Percentiles rank a stretch among this genome's conserved stretches.
These are phyloP conservation scores for Tothia fuscella DNA, from an alignment of 2,329 filamentous ascomycete species.

Conservation along the genomic window DNA sequence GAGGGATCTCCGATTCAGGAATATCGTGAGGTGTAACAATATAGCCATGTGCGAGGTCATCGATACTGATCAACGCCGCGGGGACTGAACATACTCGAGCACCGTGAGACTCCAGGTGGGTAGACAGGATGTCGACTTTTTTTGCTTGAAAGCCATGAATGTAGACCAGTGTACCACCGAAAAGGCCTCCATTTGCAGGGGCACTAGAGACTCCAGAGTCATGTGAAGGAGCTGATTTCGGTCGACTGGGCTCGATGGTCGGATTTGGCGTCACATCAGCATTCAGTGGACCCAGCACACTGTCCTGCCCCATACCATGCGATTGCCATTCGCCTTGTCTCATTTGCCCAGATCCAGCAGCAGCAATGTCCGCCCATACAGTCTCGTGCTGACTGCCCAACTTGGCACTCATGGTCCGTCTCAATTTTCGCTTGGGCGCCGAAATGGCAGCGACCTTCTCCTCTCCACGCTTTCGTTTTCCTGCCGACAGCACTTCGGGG, in stretches of 20 bases:
- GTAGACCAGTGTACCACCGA: constrained; percentile 27
- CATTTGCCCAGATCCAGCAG: constrained; percentile 20
- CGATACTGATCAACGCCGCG: neutral
- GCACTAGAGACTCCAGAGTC: no score
- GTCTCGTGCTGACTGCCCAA: constrained; percentile 66
- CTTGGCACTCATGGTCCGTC: constrained; percentile 77
- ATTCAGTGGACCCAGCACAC: constrained; percentile 11
- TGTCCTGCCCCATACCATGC: neutral
- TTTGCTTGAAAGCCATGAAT: constrained; percentile 47
- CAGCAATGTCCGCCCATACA: constrained; percentile 85
- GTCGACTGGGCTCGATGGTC: neutral
- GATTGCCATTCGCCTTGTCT: constrained; percentile 18
- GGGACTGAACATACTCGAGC: constrained; percentile 23
- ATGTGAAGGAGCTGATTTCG: neutral
- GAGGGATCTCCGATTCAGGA: constrained; percentile 22
- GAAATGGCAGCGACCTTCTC: constrained; percentile 29
- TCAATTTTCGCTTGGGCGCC: constrained; percentile 64
- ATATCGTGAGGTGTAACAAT: constrained; percentile 36
- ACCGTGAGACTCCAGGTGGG: constrained; percentile 21
- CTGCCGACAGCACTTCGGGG: neutral
- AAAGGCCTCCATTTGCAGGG: constrained; percentile 2
- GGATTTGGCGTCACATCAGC: neutral
- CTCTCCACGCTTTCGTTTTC: constrained; percentile 15
- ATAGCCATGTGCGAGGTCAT: constrained; percentile 22
- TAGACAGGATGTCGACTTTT: constrained; percentile 31